Evolutionary conservation across 2,329 filamentous ascomycete species (phyloP), one percentile per base, ranked within the genome.

Genomic region (Metarhizium rileyi): DNA sequence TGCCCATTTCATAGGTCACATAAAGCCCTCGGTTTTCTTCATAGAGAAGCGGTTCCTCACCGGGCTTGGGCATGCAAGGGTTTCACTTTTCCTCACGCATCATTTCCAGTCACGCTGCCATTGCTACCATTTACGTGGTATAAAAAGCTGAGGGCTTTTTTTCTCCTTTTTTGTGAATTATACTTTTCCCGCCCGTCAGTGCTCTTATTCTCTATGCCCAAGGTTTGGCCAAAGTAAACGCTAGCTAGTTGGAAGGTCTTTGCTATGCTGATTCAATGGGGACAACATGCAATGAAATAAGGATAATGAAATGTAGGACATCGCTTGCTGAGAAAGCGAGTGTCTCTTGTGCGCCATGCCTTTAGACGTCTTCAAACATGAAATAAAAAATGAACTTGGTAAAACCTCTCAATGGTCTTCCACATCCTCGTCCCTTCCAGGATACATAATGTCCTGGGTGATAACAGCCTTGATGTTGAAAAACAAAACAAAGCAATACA

Each of bases 381-480:
- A 33, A 33, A 33, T 10, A 14, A 2, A 16, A n/a, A 16, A 2
- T 14, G 16, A 33, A 33, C n/a, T n/a, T n/a, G n/a, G n/a, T n/a
- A 33, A 5, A 4, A 28, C 30, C 30, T 12, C 30, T 52, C 25
- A 59, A 36, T 56, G 56, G 28, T 77, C 73, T 44, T 74, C 66
- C 14, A 75, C 69, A 53, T 78, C 76, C 59, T 78, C 76, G 48
- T 79, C 76, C 40, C 73, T 66, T 18, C 74, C 75, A 0, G 75
- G 74, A 51, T 77, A 75, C 71, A 78, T 74, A 49, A 79, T 78
- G 35, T 79, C 75, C 55, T 75, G 71, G n/a, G 64, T 59, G 16
- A 75, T 53, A 22, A 78, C 68, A 0, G 76, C 76, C 30, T 70
- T 63, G 16, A 76, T 55, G 27, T 65, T 68, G 51, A 63, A 64